A percentile compares a stretch with the other conserved stretches of the same genome.
phyloP scores from a whole-genome alignment of 2,329 filamentous ascomycete species.

The Kalmusia sp. region DNA sequence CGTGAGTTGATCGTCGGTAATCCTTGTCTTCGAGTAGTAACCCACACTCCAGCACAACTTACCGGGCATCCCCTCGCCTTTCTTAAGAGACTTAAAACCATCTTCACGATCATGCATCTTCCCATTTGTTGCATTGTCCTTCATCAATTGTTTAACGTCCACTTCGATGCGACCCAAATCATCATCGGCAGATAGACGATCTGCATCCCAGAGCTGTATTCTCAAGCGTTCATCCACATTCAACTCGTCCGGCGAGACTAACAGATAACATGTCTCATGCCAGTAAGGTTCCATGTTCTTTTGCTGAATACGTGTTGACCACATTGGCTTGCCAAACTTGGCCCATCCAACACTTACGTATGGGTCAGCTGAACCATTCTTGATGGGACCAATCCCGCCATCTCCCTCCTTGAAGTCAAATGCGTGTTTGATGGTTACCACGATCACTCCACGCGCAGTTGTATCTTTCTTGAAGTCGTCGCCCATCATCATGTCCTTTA shows the following conservation, averaged over 20 bases:
- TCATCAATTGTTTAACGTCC: constrained; percentile 70
- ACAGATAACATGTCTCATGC: constrained; percentile 73
- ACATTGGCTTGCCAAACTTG: constrained; percentile 76
- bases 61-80: constrained; percentile 72
- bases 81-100: constrained; percentile 69
- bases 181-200: constrained; percentile 75
- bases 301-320: constrained; percentile 69
- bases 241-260: constrained; percentile 74
- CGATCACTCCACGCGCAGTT: constrained; percentile 66
- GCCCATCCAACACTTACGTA: constrained; percentile 79
- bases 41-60: constrained; percentile 74
- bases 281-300: constrained; percentile 72
- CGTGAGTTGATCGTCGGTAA: constrained; percentile 67
- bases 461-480: constrained; percentile 83
- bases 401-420: constrained; percentile 77
- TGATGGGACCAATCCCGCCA: constrained; percentile 64
- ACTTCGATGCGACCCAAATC: constrained; percentile 77
- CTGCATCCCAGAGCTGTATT: constrained; percentile 78
- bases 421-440: constrained; percentile 71
- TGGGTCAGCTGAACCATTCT: constrained; percentile 69
- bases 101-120: constrained; percentile 69
- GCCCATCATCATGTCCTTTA: constrained; percentile 79
- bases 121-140: constrained; percentile 63
- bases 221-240: constrained; percentile 74
- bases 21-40: constrained; percentile 72